Evolutionary conservation across 352 stramenopile species (phyloP).

Genomic region (Phytopythium vexans): DNA sequence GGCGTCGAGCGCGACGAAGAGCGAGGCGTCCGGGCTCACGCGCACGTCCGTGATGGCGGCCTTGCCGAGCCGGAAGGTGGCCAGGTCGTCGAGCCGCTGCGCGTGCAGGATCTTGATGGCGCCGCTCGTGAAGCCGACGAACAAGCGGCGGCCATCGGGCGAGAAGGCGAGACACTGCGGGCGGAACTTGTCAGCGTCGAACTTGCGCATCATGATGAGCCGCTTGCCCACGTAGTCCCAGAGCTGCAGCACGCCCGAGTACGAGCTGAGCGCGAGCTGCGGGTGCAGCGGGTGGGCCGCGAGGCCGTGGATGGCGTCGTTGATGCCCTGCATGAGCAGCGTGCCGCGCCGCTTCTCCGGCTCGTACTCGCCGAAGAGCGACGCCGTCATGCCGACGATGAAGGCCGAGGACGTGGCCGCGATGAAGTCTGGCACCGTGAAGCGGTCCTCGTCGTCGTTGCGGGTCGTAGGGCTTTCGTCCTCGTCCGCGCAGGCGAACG

Average conservation of each 20-base stretch:
- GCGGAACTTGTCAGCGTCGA: conserved; percentile 49
- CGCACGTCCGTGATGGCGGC: conserved; percentile 72
- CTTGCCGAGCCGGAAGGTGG: conserved; percentile 65
- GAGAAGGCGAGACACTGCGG: conserved; percentile 84
- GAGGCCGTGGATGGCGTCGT: conserved; percentile 81
- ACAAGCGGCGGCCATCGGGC: conserved; percentile 67
- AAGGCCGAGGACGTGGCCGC: conserved; percentile 85
- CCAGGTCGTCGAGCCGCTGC: conserved; percentile 71
- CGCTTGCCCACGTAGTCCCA: conserved; percentile 89
- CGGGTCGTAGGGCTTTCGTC: conserved; percentile 1
- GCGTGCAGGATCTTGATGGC: conserved; percentile 83
- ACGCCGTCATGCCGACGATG: conserved; percentile 78
- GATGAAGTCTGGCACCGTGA: conserved; percentile 88
- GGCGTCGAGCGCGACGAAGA: conserved; percentile 79
- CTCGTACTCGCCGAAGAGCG: conserved; percentile 85
- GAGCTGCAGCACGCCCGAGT: conserved; percentile 84
- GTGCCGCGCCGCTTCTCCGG: conserved; percentile 82
- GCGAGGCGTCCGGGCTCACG: conserved; percentile 65
- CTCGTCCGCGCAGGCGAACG: conserved; percentile 57
- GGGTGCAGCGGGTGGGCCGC: conserved; percentile 69
- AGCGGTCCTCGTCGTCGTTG: conserved; percentile 40
- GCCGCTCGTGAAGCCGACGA: conserved; percentile 87
- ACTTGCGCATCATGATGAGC: conserved; percentile 81
- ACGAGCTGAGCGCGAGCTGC: conserved; percentile 78
- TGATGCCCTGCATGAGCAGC: conserved; percentile 90